A percentile compares a stretch with the other conserved stretches of the same genome.
Conservation (phyloP, 768 basidiomycete species). For the Phaeolepiota aurea region DNA sequence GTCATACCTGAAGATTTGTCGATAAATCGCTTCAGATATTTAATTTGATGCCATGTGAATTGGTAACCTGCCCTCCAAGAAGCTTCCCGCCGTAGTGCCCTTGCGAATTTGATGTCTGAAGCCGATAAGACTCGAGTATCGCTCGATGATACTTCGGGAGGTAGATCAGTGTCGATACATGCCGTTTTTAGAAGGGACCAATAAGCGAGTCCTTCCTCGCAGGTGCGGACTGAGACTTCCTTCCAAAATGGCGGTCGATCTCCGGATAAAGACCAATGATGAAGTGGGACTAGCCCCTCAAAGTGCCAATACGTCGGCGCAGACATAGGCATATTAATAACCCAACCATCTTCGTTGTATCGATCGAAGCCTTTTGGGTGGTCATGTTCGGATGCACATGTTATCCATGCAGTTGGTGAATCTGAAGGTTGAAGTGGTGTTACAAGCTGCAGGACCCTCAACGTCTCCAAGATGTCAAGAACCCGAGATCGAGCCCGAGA, state of each 20-base stretch:
- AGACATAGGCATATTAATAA: conserved; percentile 29
- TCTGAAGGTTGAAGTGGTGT: conserved; percentile 45
- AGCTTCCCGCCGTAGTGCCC: conserved; percentile 45
- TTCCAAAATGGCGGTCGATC: conserved; percentile 47
- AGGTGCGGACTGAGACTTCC: conserved; percentile 29
- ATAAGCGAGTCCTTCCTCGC: conserved; percentile 32
- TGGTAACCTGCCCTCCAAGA: conserved; percentile 59
- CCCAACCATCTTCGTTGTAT: conserved; percentile 35
- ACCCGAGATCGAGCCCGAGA: conserved; percentile 52
- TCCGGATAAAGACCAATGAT: conserved; percentile 51
- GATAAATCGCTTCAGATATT: conserved; percentile 49
- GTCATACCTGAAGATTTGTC: conserved; percentile 32
- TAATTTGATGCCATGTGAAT: conserved; percentile 60
- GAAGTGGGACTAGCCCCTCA: conserved; percentile 42
- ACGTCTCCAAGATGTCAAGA: conserved; percentile 50
- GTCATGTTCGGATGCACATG: conserved; percentile 31
- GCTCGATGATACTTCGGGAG: conserved; percentile 9
- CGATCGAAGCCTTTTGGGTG: conserved; percentile 40
- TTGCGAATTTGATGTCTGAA: conserved; percentile 23
- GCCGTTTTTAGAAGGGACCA: conserved; percentile 52
- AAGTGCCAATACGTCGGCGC: conserved; percentile 64
- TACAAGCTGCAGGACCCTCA: conserved; percentile 50
- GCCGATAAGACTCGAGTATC: conserved; percentile 14
- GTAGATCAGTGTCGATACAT: conserved; percentile 27
- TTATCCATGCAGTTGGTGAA: conserved; percentile 32